Base-by-base conservation (phyloP, 495 filamentous ascomycete genomes). In the Daldinia loculata region DNA sequence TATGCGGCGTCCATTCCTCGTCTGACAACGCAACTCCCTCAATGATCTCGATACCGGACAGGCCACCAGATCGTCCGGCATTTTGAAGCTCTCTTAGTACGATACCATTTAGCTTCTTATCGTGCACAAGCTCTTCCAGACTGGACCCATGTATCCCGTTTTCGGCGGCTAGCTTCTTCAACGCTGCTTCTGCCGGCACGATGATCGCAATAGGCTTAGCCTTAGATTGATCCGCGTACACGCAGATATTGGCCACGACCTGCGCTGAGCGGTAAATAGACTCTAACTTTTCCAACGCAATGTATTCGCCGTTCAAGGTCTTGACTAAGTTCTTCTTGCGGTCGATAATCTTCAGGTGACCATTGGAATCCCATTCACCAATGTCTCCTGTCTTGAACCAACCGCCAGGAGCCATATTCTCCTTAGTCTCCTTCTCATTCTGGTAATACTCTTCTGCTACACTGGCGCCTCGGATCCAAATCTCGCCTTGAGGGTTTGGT, bases 281-380 rank as follows among this genome's bases (percentile, higher is more conserved):
- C 83, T 99, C 95, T 58, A 99, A 92, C 87, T 99, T 99, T 89
- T 99, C 95, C 19, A 99, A 87, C 34, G 95, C 95, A 77, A 99
- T 97, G 81, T 99, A 99, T 84, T 99, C 95, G 75, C 95, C 95
- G 77, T 94, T 93, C 62, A 92, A 84, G 2, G 94, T 99, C 89
- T 98, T 98, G 79, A 97, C 91, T 68, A 98, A 80, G 79, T 98
- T 98, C 90, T 98, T 98, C 92, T 97, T 98, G 75, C 94, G 92
- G 80, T 98, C 94, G 74, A 98, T 97, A 79, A 98, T 91, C 74
- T 85, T 88, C 56, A 98, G 82, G 76, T 97, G 90, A 66, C 94
- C 94, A 75, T 90, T 87, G 66, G 82, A 75, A 77, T 95, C 91
- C 80, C 91, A 98, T 83, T 98, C 92, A 74, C 94, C 94, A 74